Conservation (phyloP, 768 basidiomycete genomes). For the Chalciporus pseudorubinellus region DNA sequence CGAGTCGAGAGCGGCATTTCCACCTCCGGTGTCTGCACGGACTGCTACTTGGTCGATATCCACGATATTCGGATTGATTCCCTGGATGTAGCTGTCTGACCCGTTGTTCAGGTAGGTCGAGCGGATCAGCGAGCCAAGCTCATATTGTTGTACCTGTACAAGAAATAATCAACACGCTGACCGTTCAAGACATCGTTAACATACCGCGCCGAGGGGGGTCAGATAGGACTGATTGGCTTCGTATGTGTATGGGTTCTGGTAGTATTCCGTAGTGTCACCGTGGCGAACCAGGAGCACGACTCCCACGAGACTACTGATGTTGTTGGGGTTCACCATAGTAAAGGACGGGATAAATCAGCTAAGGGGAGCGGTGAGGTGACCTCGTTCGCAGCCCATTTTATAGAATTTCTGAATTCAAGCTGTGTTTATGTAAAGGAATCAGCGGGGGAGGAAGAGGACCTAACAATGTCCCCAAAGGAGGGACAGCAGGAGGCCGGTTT, state of each 20-base stretch:
- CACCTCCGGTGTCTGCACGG: constrained; percentile 78
- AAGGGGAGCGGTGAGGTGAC: no score
- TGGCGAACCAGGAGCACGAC: constrained; percentile 75
- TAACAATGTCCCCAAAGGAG: no score
- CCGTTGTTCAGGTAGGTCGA: constrained; percentile 58
- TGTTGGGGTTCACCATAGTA: constrained; percentile 29
- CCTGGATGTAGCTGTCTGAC: constrained; percentile 65
- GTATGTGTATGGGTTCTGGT: constrained; percentile 73
- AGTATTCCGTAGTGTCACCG: constrained; percentile 63
- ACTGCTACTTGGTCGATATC: constrained; percentile 68
- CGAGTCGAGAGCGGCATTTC: constrained; percentile 71
- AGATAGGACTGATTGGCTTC: constrained; percentile 59
- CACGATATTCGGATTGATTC: constrained; percentile 62
- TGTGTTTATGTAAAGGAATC: no score
- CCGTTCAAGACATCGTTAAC: constrained; percentile 47
- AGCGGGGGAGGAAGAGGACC: no score
- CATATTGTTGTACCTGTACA: constrained; percentile 49
- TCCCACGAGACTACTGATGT: constrained; percentile 48
- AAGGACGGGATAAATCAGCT: no score
- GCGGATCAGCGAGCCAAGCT: constrained; percentile 58
- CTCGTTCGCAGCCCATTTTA: no score
- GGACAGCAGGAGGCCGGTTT: no score
- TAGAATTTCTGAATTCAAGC: no score
- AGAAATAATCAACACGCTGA: constrained; percentile 25
- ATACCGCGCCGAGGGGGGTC: constrained; percentile 40